Evolutionary conservation across 106 monocot species (phyloP).

Genomic region (Dioscorea dumetorum): DNA sequence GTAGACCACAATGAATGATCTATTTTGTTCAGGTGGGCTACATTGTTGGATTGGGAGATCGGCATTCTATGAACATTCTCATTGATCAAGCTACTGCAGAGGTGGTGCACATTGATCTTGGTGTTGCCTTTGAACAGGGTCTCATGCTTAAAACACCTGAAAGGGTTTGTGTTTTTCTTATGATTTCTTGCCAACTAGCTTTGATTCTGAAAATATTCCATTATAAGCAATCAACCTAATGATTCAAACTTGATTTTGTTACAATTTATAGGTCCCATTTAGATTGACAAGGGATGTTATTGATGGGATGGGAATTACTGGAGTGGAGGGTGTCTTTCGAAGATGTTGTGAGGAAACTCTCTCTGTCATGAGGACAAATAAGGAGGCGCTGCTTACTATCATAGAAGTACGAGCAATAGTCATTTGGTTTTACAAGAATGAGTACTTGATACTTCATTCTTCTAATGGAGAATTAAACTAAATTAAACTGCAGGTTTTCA

Average conservation of each 20-base stretch:
- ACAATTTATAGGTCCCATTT: constrained; percentile 70
- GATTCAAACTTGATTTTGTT: background rate
- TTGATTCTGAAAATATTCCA: background rate
- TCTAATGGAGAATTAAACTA: constrained; percentile 10
- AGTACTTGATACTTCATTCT: background rate
- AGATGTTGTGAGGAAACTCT: constrained; percentile 97
- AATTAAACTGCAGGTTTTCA: constrained; percentile 66
- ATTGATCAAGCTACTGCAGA: constrained; percentile 94
- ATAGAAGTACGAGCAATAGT: constrained; percentile 51
- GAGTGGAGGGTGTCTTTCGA: constrained; percentile 93
- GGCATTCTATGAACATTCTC: constrained; percentile 99
- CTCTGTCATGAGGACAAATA: constrained; percentile 92
- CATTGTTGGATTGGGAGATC: constrained; percentile 96
- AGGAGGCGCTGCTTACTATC: constrained; percentile 90
- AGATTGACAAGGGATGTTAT: constrained; percentile 88
- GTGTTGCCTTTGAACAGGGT: constrained; percentile 99
- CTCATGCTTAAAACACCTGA: constrained; percentile 99
- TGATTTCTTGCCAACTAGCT: background rate
- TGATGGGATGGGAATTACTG: constrained; percentile 96
- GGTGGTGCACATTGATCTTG: constrained; percentile 96
- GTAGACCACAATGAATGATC: no score
- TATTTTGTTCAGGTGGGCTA: constrained; percentile 72
- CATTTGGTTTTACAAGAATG: background rate
- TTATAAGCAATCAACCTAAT: background rate
- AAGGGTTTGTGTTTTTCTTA: constrained; percentile 44